Percentiles rank a stretch among this genome's conserved stretches.
Conservation (phyloP, 257 asterid genomes). For the Haberlea rhodopensis region DNA sequence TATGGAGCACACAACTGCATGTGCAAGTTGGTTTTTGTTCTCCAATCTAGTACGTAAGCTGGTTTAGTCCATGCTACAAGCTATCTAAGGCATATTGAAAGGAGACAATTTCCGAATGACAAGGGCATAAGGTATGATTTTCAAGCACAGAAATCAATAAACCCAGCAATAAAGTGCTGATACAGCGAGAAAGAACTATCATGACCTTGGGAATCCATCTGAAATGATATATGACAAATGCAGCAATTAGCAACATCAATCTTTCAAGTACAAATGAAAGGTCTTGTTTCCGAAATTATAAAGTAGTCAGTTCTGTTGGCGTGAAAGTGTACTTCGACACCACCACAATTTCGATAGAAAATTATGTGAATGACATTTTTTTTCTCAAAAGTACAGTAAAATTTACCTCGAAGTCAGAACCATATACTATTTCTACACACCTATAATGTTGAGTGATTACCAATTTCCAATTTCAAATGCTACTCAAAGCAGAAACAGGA, state of each 20-base stretch:
- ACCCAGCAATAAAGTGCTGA: no score
- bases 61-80: conserved; percentile 4
- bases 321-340: no score
- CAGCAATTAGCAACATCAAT: conserved; percentile 1
- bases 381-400: conserved; percentile 9
- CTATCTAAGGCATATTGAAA: conserved; percentile 21
- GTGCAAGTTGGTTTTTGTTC: conserved; percentile 13
- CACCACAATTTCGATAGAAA: no score
- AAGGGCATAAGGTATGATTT: conserved; percentile 13
- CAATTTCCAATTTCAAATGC: not conserved
- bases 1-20: conserved; percentile 18
- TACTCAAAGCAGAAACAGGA: not conserved
- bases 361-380: no score
- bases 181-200: conserved; percentile 8
- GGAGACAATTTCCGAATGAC: conserved; percentile 4
- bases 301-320: no score
- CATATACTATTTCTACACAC: conserved; percentile 3
- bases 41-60: conserved; percentile 16
- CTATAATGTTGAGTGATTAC: not conserved
- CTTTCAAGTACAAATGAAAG: not conserved
- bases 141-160: no score
- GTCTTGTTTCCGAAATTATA: not conserved
- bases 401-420: not conserved
- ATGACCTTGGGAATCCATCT: conserved; percentile 5
- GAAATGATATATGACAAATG: not conserved